Conservation (phyloP, 257 asterid species). For the Solanum chiquidenum region DNA sequence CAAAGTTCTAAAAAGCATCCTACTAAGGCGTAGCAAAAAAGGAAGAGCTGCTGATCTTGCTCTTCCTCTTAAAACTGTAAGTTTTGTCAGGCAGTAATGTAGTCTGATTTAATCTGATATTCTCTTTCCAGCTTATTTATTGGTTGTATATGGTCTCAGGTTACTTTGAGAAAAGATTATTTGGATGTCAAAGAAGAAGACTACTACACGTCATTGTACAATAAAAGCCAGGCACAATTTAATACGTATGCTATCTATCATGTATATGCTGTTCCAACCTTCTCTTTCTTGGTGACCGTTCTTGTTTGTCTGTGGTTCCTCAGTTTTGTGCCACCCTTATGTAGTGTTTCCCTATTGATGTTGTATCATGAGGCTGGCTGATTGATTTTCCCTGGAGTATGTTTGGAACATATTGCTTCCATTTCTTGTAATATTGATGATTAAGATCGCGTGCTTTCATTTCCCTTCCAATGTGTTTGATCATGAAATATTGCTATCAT, state of each 20-base stretch:
- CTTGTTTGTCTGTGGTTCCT: not conserved
- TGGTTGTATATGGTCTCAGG: slow-evolving; percentile 29
- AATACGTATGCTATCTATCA: slow-evolving; percentile 51
- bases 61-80: slow-evolving; percentile 78
- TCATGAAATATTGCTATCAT: not conserved
- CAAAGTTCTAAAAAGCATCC: slow-evolving; percentile 58
- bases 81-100: slow-evolving; percentile 7
- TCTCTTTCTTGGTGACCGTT: not conserved
- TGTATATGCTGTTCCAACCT: not conserved
- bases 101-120: not conserved
- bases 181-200: slow-evolving; percentile 85
- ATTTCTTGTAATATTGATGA: not conserved
- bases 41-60: slow-evolving; percentile 99
- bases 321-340: not conserved
- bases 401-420: not conserved
- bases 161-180: slow-evolving; percentile 60
- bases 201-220: slow-evolving; percentile 69
- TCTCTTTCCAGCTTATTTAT: not conserved
- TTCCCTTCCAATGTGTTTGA: not conserved
- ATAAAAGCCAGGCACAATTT: slow-evolving; percentile 79
- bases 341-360: not conserved
- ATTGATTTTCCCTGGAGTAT: not conserved
- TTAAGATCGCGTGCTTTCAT: not conserved
- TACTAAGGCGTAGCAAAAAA: slow-evolving; percentile 83
- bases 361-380: not conserved